Conservation (phyloP, 2,329 filamentous ascomycete species). For the Neurospora crassa region DNA sequence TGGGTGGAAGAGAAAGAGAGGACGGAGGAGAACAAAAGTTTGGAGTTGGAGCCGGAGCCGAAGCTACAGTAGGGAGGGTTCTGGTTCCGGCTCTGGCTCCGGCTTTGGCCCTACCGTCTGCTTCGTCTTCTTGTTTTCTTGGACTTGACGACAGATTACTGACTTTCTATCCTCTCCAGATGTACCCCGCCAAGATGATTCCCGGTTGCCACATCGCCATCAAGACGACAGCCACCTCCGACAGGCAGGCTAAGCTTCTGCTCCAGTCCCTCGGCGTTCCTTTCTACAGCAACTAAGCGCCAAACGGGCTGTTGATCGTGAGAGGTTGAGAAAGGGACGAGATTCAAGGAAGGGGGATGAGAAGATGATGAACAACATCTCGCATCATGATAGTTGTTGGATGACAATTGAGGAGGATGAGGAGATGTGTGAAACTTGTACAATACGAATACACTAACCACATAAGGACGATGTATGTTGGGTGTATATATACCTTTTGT, state of each 20-base stretch:
- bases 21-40: too few relatives aligned
- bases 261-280: slow-evolving; percentile 65
- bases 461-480: background rate
- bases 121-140: background rate
- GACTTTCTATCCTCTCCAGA: slow-evolving; percentile 27
- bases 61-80: background rate
- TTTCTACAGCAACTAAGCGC: slow-evolving; percentile 42
- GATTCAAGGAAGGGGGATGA: background rate
- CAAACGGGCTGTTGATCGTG: background rate
- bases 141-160: background rate
- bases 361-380: background rate
- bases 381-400: background rate
- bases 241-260: slow-evolving; percentile 74
- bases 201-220: slow-evolving; percentile 77
- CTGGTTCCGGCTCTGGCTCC: background rate
- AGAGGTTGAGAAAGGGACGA: background rate
- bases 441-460: background rate
- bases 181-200: slow-evolving; percentile 61
- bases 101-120: background rate
- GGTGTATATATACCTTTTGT: background rate
- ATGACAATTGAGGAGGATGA: background rate
- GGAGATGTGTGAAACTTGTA: slow-evolving; percentile 7
- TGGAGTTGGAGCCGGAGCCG: background rate
- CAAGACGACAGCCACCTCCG: slow-evolving; percentile 75
- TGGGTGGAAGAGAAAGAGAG: too few relatives aligned